Evolutionary conservation across 768 basidiomycete genomes (phyloP).

Genomic region (Tulasnella sp.): DNA sequence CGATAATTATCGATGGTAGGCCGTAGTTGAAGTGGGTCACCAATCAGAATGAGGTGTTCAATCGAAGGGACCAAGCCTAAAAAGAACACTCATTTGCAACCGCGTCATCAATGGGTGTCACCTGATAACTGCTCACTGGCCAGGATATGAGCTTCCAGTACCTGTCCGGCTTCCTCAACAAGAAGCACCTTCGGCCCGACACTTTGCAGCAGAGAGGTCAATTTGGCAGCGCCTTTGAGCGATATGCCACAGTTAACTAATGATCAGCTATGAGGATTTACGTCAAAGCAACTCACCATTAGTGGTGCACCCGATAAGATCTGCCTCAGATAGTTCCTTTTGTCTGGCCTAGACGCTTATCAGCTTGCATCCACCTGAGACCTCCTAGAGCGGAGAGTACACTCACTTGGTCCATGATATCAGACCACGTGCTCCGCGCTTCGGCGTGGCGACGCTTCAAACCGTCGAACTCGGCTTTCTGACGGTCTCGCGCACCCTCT

Average conservation of each 20-base stretch:
- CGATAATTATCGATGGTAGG: constrained; percentile 53
- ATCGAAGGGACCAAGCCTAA: constrained; percentile 56
- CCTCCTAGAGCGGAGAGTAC: neutral
- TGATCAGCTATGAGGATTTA: neutral
- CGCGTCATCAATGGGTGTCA: neutral
- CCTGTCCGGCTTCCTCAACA: constrained; percentile 80
- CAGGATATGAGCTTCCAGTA: constrained; percentile 72
- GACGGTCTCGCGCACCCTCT: constrained; percentile 35
- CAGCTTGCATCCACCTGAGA: neutral
- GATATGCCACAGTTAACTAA: neutral
- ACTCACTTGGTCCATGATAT: constrained; percentile 48
- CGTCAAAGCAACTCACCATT: constrained; percentile 48
- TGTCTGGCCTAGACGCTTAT: constrained; percentile 50
- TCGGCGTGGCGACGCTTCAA: constrained; percentile 45
- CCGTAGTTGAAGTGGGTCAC: constrained; percentile 72
- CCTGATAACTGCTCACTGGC: constrained; percentile 34
- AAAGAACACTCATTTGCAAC: neutral
- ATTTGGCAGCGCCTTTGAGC: constrained; percentile 61
- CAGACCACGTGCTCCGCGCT: constrained; percentile 40
- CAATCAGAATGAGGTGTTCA: constrained; percentile 74
- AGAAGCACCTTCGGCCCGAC: constrained; percentile 59
- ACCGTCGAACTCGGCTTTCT: constrained; percentile 45
- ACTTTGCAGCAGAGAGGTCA: constrained; percentile 57
- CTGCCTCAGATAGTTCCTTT: constrained; percentile 49
- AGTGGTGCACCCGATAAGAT: constrained; percentile 77